Evolutionary conservation across 345 rosid genomes (phyloP), one percentile per base, ranked within the genome.

Genomic region (Moricandia moricandioides): DNA sequence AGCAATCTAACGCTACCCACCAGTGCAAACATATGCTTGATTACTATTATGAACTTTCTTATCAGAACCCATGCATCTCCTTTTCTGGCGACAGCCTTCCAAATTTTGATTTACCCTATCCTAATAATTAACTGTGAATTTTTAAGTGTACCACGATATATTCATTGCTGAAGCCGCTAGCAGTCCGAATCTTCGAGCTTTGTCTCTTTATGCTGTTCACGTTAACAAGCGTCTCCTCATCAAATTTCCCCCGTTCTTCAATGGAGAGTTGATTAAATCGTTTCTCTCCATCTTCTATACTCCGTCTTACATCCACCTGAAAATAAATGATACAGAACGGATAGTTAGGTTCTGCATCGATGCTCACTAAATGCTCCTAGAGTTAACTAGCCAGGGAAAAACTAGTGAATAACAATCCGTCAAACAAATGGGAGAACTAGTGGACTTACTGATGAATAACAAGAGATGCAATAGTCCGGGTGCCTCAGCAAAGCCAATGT

Each of bases 391-490:
- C 11, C 26, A 43, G 55, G 45, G 2, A 60, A 26, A 59, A 54
- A 34, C 17, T 31, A 58, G 21, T 63, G 60, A 70, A 9, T 18
- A 13, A 13, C 2, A 12, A 2, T 57, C 5, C 24, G 24, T 21
- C 24, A 21, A 21, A 2, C 24, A 21, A 21, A 49, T 47, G 33
- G 11, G 9, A 71, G 52, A 40, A 21, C 5, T 8, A 56, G 33
- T 13, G 14, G 33, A 81, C 99, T 87, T 86, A 92, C 99, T 62
- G 83, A 88, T 67, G 99, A 86, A 86, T 92, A 90, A 75, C 86
- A 94, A 13, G 99, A 95, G 82, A 92, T 90, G 91, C 97, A 92
- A 76, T 88, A 95, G 76, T 92, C 97, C 62, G 98, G 98, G 79
- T 92, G 92, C 35, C 98, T 89, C 58, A 95, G 92, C 85, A 95